These are phyloP conservation scores for Diaporthe citri DNA, from an alignment of 2,329 filamentous ascomycete genomes.

Conservation along the genomic window DNA sequence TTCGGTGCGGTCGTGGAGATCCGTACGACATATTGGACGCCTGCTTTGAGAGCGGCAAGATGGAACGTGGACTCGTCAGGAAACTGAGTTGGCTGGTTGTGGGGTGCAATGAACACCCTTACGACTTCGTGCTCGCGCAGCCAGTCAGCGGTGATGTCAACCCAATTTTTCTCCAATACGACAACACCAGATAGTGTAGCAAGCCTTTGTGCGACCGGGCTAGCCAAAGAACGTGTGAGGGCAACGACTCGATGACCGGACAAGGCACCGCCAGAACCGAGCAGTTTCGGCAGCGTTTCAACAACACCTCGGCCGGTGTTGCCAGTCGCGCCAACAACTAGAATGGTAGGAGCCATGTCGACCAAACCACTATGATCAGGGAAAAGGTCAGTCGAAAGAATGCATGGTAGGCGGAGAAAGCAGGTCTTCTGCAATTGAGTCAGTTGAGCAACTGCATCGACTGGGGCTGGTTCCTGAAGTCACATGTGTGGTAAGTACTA, in stretches of 20 bases:
- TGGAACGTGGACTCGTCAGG: neutral
- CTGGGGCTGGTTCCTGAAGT: neutral
- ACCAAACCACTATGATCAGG: neutral
- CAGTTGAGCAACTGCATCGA: neutral
- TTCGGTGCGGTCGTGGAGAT: neutral
- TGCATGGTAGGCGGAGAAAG: neutral
- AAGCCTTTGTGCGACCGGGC: neutral
- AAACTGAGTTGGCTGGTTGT: conserved; percentile 53
- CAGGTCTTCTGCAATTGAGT: neutral
- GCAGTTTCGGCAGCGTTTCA: conserved; percentile 18
- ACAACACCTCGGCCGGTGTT: conserved; percentile 21
- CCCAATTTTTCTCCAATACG: conserved; percentile 46
- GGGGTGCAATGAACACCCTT: conserved; percentile 55
- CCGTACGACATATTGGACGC: neutral
- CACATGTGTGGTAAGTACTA: neutral
- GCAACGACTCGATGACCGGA: conserved; percentile 1
- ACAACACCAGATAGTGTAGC: neutral
- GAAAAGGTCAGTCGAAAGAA: neutral
- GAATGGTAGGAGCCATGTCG: conserved; percentile 12
- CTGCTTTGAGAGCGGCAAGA: neutral
- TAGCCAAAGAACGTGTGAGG: conserved; percentile 1
- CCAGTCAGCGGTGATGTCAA: conserved; percentile 55
- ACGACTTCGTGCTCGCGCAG: conserved; percentile 52
- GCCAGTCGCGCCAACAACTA: conserved; percentile 23
- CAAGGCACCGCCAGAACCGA: neutral